phyloP scores from a whole-genome alignment of 192 early-diverging fungal species.

The Backusella liffmaniae region DNA sequence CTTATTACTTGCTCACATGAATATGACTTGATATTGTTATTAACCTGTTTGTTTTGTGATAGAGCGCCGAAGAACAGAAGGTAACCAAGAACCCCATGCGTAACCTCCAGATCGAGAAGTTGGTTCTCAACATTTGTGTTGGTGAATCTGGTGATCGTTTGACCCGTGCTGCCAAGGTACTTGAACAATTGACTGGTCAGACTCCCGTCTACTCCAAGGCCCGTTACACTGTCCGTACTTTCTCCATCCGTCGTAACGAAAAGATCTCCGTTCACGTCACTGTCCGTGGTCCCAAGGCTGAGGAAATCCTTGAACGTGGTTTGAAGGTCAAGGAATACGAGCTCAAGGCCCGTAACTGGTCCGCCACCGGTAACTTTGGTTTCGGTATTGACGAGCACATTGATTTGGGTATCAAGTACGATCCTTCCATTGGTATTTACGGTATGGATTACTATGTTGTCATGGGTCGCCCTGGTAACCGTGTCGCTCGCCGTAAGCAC shows the following conservation, averaged over 20 bases:
- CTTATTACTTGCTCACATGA: background rate
- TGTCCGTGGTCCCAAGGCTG: constrained; percentile 81
- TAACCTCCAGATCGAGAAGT: constrained; percentile 98
- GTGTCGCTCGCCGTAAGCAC: constrained; percentile 92
- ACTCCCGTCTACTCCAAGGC: constrained; percentile 99
- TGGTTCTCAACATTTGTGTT: constrained; percentile 99
- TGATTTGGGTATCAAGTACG: constrained; percentile 99
- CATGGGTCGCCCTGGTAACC: constrained; percentile 97
- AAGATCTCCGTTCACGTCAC: constrained; percentile 99
- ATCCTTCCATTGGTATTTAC: constrained; percentile 97
- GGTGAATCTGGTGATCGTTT: constrained; percentile 99
- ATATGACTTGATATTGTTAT: background rate
- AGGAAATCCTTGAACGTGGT: constrained; percentile 99
- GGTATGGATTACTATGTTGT: constrained; percentile 72
- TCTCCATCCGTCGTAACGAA: constrained; percentile 99
- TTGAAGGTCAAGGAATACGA: constrained; percentile 99
- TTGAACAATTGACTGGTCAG: constrained; percentile 99
- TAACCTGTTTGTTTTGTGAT: background rate
- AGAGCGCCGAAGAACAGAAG: constrained; percentile 52
- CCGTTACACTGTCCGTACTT: constrained; percentile 99
- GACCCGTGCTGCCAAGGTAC: constrained; percentile 99
- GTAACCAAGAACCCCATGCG: constrained; percentile 82
- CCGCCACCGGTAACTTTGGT: constrained; percentile 98
- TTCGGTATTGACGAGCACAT: constrained; percentile 99
- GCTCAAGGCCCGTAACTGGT: constrained; percentile 93